These are phyloP conservation scores for Naganishia kalamii DNA, from an alignment of 768 basidiomycete species.

Conservation along the genomic window DNA sequence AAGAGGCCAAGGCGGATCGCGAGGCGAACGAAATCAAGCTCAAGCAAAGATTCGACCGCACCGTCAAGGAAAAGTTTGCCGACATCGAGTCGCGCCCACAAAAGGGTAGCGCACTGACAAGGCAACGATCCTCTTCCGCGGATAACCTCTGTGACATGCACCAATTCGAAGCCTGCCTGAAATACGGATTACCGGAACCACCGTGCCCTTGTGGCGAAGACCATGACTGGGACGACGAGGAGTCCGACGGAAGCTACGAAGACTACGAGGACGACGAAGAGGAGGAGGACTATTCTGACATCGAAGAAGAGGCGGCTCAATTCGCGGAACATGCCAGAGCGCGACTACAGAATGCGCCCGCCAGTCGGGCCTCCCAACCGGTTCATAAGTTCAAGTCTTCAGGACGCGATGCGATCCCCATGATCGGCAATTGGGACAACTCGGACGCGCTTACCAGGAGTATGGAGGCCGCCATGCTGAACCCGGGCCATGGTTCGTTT, in stretches of 20 bases:
- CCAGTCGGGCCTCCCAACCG: not conserved
- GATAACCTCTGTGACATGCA: conserved; percentile 15
- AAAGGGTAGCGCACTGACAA: not conserved
- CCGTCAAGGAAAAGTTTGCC: conserved; percentile 20
- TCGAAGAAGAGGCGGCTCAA: conserved; percentile 14
- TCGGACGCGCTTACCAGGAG: conserved; percentile 3
- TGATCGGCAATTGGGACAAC: not conserved
- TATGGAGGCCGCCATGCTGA: not conserved
- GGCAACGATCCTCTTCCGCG: conserved; percentile 3
- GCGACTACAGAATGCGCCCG: not conserved
- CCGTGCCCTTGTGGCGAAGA: conserved; percentile 17
- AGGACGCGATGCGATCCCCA: not conserved
- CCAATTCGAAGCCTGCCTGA: conserved; percentile 13
- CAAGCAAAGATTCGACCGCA: conserved; percentile 16
- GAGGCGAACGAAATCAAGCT: conserved; percentile 20
- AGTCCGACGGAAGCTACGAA: conserved; percentile 14
- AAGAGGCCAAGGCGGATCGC: conserved; percentile 18
- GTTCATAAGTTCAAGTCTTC: not conserved
- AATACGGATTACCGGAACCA: conserved; percentile 15
- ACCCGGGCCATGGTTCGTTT: conserved; percentile 1
- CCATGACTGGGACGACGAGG: conserved; percentile 15
- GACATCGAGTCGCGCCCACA: conserved; percentile 14
- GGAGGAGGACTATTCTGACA: conserved; percentile 13
- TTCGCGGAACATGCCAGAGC: conserved; percentile 2
- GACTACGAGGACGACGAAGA: conserved; percentile 3